Conservation (phyloP, 2,329 filamentous ascomycete genomes). For the Exophiala sp. region DNA sequence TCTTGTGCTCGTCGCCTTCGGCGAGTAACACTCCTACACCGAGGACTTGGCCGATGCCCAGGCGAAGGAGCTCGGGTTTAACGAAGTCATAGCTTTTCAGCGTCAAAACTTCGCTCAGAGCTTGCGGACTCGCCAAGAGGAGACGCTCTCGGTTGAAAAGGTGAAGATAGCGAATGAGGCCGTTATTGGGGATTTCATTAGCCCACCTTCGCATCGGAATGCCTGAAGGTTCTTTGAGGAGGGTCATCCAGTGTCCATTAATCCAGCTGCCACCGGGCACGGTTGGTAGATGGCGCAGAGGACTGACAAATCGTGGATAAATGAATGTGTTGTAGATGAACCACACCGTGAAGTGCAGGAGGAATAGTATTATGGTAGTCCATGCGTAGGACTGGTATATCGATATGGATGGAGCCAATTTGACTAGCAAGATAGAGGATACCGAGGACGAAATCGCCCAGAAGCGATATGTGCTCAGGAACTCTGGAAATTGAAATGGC, state of each 20-base stretch:
- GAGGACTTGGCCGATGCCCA: conserved; percentile 35
- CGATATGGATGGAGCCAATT: conserved; percentile 30
- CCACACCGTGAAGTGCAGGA: conserved; percentile 26
- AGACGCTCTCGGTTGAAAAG: conserved; percentile 62
- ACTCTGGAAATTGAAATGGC: conserved; percentile 38
- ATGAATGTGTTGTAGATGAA: conserved; percentile 43
- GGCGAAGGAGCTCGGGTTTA: conserved; percentile 55
- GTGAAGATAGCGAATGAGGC: conserved; percentile 64
- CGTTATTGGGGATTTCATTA: conserved; percentile 61
- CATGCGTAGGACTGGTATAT: conserved; percentile 30
- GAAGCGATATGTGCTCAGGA: conserved; percentile 20
- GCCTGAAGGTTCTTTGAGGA: conserved; percentile 41
- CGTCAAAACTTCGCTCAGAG: conserved; percentile 66
- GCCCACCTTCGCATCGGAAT: conserved; percentile 48
- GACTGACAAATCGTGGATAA: conserved; percentile 58
- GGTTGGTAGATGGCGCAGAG: conserved; percentile 55
- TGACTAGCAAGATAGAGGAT: conserved; percentile 22
- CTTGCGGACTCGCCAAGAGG: conserved; percentile 60
- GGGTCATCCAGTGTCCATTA: conserved; percentile 43
- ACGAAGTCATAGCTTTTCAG: conserved; percentile 67
- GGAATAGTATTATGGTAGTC: conserved; percentile 29
- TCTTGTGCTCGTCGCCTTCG: conserved; percentile 86
- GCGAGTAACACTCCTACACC: conserved; percentile 60
- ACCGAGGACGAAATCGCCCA: conserved; percentile 21
- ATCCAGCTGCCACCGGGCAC: conserved; percentile 46